Percentiles rank a stretch among this genome's conserved stretches.
Evolutionary conservation across 441 rosid genomes (phyloP).

Genomic region (Pelargonium myrrhifolium): DNA sequence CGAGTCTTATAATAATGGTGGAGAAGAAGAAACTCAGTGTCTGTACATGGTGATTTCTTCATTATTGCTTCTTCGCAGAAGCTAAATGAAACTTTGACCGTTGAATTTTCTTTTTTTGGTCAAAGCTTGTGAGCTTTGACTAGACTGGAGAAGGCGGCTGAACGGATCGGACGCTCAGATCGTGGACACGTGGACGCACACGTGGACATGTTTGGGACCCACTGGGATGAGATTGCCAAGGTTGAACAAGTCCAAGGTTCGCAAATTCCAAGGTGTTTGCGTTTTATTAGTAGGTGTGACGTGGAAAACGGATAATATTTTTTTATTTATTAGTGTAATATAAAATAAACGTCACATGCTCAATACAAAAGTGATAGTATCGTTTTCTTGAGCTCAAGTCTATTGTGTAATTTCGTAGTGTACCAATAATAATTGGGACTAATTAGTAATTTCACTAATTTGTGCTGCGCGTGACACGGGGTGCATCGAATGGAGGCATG

Average conservation of each 20-base stretch:
- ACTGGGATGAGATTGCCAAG: background rate
- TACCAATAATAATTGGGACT: too few relatives aligned
- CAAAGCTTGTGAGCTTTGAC: constrained; percentile 2
- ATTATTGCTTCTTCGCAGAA: constrained; percentile 1
- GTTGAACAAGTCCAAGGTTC: background rate
- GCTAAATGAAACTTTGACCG: background rate
- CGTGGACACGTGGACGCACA: background rate
- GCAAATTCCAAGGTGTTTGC: background rate
- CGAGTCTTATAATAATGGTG: background rate
- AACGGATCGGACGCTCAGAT: background rate
- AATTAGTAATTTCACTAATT: too few relatives aligned
- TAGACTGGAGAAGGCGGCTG: background rate
- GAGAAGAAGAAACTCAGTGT: background rate
- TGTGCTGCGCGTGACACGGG: too few relatives aligned
- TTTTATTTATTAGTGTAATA: background rate
- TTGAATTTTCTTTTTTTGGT: background rate
- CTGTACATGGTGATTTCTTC: background rate
- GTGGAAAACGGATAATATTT: background rate
- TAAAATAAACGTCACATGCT: background rate
- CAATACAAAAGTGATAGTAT: background rate
- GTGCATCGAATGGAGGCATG: too few relatives aligned
- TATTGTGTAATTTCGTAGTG: too few relatives aligned
- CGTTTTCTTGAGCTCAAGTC: too few relatives aligned
- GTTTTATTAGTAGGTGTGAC: background rate
- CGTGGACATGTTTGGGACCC: background rate